phyloP scores from a whole-genome alignment of 2,329 filamentous ascomycete species.

The Alternaria sp. region DNA sequence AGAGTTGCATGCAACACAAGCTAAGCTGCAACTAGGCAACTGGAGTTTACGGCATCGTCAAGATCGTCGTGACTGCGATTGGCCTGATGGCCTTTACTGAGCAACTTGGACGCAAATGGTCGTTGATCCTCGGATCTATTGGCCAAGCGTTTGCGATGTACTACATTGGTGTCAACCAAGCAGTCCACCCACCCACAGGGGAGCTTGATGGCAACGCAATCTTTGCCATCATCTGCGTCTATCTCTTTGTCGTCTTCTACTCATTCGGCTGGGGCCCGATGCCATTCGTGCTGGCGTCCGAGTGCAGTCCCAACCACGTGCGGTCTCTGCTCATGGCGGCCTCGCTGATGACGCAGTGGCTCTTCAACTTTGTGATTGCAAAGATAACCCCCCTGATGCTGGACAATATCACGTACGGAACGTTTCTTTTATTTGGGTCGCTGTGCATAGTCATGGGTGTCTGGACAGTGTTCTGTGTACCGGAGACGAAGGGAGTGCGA shows the following conservation, averaged over 20 bases:
- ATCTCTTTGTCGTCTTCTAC: conserved; percentile 59
- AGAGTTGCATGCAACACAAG: conserved; percentile 3
- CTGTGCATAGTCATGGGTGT: conserved; percentile 56
- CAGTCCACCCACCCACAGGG: conserved; percentile 47
- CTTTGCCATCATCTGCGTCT: conserved; percentile 62
- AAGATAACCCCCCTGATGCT: conserved; percentile 56
- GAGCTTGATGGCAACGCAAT: conserved; percentile 50
- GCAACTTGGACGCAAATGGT: conserved; percentile 58
- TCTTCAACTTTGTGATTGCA: conserved; percentile 44
- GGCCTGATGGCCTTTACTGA: conserved; percentile 58
- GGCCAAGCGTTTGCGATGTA: conserved; percentile 58
- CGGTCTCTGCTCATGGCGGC: conserved; percentile 56
- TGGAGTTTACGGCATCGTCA: conserved; percentile 57
- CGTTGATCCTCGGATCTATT: conserved; percentile 53
- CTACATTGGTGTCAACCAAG: conserved; percentile 46
- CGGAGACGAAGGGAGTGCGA: conserved; percentile 56
- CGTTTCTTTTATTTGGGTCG: conserved; percentile 55
- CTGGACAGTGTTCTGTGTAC: conserved; percentile 54
- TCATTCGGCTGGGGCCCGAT: conserved; percentile 59
- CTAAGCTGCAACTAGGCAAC: conserved; percentile 18
- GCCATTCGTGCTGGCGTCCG: conserved; percentile 56
- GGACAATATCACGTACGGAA: conserved; percentile 55
- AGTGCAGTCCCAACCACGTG: conserved; percentile 54
- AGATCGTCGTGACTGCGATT: conserved; percentile 56
- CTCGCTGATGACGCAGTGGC: conserved; percentile 58